These are phyloP conservation scores for Hemileia vastatrix DNA, from an alignment of 1,284 basidiomycete genomes.

Conservation along the genomic window DNA sequence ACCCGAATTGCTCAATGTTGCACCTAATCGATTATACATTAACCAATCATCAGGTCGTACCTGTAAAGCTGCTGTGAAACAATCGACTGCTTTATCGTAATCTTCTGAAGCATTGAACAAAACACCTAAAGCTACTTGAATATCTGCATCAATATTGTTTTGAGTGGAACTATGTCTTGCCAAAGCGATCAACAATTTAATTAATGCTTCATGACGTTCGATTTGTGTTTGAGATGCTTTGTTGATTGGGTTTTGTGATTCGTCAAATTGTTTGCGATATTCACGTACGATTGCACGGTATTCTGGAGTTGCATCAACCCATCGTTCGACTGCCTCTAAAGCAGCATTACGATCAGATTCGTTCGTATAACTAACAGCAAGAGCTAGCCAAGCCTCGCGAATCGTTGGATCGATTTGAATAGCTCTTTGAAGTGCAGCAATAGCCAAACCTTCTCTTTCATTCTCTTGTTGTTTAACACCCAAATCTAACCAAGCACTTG, in stretches of 20 bases:
- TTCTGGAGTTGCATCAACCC: conserved; percentile 61
- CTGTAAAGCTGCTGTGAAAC: conserved; percentile 77
- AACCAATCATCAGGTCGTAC: conserved; percentile 88
- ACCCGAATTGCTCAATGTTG: conserved; percentile 81
- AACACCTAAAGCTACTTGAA: conserved; percentile 91
- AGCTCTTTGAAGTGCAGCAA: conserved; percentile 71
- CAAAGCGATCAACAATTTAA: conserved; percentile 43
- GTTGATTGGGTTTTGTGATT: not conserved
- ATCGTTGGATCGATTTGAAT: conserved; percentile 63
- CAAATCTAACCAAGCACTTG: conserved; percentile 75
- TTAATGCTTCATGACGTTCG: conserved; percentile 38
- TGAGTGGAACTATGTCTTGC: conserved; percentile 34
- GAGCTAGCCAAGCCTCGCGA: conserved; percentile 74
- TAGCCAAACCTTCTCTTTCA: conserved; percentile 82
- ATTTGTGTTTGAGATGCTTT: too few relatives aligned
- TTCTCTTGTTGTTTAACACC: conserved; percentile 98
- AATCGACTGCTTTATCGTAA: conserved; percentile 62
- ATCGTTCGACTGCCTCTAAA: conserved; percentile 67
- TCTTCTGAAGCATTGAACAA: conserved; percentile 76
- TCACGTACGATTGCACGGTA: too few relatives aligned
- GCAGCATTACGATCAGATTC: conserved; percentile 63
- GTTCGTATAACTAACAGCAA: conserved; percentile 86
- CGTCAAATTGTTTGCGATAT: conserved; percentile 8
- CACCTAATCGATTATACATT: conserved; percentile 89
- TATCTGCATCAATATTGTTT: conserved; percentile 65